Evolutionary conservation across 495 filamentous ascomycete species (phyloP).

Genomic region (Aspergillus nidulans): DNA sequence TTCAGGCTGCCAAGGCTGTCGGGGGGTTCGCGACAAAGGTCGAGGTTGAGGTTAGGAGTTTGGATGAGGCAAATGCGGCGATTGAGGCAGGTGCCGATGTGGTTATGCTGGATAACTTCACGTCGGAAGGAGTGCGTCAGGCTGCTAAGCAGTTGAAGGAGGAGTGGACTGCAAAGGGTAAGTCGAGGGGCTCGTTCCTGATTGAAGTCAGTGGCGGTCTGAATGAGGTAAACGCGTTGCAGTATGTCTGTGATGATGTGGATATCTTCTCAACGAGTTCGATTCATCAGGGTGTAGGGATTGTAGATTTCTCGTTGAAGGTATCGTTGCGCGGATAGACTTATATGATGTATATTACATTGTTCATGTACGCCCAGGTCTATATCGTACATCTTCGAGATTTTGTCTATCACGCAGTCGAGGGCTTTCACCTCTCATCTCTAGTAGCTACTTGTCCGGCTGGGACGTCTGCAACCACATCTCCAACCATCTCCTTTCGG

Average conservation of each 20-base stretch:
- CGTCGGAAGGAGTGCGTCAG: slow-evolving; percentile 63
- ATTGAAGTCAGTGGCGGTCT: slow-evolving; percentile 91
- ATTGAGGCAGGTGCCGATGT: slow-evolving; percentile 89
- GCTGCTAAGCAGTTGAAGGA: slow-evolving; percentile 70
- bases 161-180: slow-evolving; percentile 61
- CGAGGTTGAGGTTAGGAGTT: slow-evolving; percentile 88
- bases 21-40: slow-evolving; percentile 90
- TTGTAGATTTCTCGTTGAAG: slow-evolving; percentile 95
- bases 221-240: slow-evolving; percentile 74
- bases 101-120: slow-evolving; percentile 96
- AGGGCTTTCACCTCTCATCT: background rate
- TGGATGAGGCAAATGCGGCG: slow-evolving; percentile 84
- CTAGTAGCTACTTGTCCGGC: background rate
- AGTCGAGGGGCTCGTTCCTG: slow-evolving; percentile 50
- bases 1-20: slow-evolving; percentile 74
- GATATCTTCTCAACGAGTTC: slow-evolving; percentile 94
- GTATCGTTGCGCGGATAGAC: slow-evolving; percentile 45
- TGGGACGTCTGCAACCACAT: slow-evolving; percentile 27
- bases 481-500: slow-evolving; percentile 35
- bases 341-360: background rate
- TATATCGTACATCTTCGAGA: slow-evolving; percentile 4
- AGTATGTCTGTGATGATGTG: slow-evolving; percentile 80
- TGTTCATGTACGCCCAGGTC: background rate
- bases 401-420: background rate
- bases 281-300: slow-evolving; percentile 90